A percentile compares a stretch with the other conserved stretches of the same genome.
These are phyloP conservation scores for Nepenthes alata DNA, from an alignment of 179 eudicot species.

Conservation along the genomic window DNA sequence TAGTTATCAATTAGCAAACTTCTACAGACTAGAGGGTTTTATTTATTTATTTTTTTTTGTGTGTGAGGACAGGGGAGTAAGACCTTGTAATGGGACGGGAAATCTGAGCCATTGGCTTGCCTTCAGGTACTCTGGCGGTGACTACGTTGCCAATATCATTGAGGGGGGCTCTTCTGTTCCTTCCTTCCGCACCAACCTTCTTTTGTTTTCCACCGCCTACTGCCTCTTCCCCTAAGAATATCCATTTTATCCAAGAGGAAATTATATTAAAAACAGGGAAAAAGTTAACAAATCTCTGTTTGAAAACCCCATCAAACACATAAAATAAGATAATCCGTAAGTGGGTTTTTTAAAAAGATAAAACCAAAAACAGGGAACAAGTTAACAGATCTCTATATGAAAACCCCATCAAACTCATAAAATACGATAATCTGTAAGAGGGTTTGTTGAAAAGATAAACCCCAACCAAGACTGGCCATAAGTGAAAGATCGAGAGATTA, in stretches of 20 bases:
- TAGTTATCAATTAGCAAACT: too few relatives aligned
- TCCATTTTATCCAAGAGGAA: background rate
- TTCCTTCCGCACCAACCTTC: slow-evolving; percentile 38
- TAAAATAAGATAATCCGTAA: background rate
- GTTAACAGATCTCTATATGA: background rate
- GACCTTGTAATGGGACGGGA: slow-evolving; percentile 75
- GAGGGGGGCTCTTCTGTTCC: slow-evolving; percentile 64
- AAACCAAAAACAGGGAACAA: background rate
- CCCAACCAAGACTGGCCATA: background rate
- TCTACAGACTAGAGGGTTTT: too few relatives aligned
- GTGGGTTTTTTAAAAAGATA: background rate
- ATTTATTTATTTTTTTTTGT: too few relatives aligned
- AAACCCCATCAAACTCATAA: background rate
- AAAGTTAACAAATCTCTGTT: background rate
- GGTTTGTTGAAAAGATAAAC: background rate
- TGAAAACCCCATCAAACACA: background rate
- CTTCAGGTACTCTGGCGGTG: slow-evolving; percentile 30
- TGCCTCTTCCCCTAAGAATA: slow-evolving; percentile 29
- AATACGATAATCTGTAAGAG: background rate
- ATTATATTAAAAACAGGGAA: too few relatives aligned
- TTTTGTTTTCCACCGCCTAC: slow-evolving; percentile 40
- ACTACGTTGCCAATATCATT: slow-evolving; percentile 79
- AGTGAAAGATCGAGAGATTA: too few relatives aligned
- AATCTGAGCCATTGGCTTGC: slow-evolving; percentile 36
- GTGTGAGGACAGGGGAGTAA: background rate